phyloP scores from a whole-genome alignment of 192 early-diverging fungal species.

The Umbelopsis sp. region DNA sequence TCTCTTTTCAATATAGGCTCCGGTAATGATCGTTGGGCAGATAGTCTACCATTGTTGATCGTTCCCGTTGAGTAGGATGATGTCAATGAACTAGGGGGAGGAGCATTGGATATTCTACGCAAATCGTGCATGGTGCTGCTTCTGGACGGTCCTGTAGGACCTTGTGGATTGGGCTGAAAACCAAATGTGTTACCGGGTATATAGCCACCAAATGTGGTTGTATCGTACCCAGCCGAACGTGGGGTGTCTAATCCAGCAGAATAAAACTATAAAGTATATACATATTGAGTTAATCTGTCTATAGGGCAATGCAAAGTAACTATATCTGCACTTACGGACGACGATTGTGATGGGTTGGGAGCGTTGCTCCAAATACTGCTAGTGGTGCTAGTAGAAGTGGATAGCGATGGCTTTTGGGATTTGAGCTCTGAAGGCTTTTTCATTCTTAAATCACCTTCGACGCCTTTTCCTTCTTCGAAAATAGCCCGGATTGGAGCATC shows the following conservation, averaged over 20 bases:
- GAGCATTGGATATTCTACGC: background rate
- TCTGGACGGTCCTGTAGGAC: constrained; percentile 3
- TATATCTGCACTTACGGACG: background rate
- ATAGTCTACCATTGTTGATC: background rate
- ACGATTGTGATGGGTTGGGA: background rate
- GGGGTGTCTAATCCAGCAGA: background rate
- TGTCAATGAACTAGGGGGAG: constrained; percentile 1
- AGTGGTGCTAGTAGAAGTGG: background rate
- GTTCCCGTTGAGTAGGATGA: constrained; percentile 15
- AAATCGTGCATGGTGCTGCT: constrained; percentile 11
- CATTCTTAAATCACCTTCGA: background rate
- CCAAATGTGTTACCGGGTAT: background rate
- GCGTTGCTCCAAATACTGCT: constrained; percentile 14
- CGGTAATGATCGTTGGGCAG: constrained; percentile 1
- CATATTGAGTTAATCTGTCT: too few relatives aligned
- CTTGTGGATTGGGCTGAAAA: background rate
- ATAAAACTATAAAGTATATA: background rate
- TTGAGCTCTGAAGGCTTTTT: background rate
- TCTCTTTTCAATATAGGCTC: constrained; percentile 5
- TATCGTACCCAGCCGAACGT: constrained; percentile 9
- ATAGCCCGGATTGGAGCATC: background rate
- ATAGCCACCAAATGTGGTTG: background rate
- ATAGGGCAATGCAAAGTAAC: background rate
- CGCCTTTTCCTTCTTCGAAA: background rate
- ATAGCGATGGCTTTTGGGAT: background rate